Evolutionary conservation across 441 rosid species (phyloP), one percentile per base, ranked within the genome.

Genomic region (Manihot esculenta): DNA sequence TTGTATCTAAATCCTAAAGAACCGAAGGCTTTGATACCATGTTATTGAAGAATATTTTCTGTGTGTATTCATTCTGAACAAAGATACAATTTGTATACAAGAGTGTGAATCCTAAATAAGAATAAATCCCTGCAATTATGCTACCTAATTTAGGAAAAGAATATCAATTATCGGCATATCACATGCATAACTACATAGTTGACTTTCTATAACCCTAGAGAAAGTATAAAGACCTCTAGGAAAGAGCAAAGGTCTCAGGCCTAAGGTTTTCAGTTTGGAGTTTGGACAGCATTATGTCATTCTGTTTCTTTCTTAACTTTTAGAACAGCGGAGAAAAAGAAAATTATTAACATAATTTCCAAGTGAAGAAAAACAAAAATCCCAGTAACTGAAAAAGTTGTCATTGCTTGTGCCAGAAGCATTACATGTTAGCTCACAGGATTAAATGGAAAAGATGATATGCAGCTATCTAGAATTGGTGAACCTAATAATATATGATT

Each of bases 391-490:
- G 44, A 45, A 26, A 57, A n/a, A 57, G 18, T 11, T 69, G 33
- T 13, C 8, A 2, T 4, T 45, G 21, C 64, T 47, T n/a, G 42
- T 26, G 20, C 7, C 27, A 69, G 72, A 10, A 27, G 26, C 21
- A 26, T 47, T n/a, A 17, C 24, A 21, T 53, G 70, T 38, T 66
- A 66, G 61, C 53, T 56, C 64, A 18, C 47, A 54, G 35, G 51
- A 35, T 7, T 45, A 64, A 56, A 2, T 55, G 42, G 53, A 18
- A 26, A 58, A 47, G 30, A 20, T 23, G 20, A 20, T 23, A 57
- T 50, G 30, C 47, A 20, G 10, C 20, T 21, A 21, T 11, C 64
- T 59, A 58, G 15, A 59, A 20, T 30, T 47, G 20, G 55, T 14
- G 58, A 27, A 69, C 47, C 14, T 60, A 33, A 49, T 21, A 10